Conservation (phyloP, 169 alveolate species). For the Cryptosporidium ubiquitum region DNA sequence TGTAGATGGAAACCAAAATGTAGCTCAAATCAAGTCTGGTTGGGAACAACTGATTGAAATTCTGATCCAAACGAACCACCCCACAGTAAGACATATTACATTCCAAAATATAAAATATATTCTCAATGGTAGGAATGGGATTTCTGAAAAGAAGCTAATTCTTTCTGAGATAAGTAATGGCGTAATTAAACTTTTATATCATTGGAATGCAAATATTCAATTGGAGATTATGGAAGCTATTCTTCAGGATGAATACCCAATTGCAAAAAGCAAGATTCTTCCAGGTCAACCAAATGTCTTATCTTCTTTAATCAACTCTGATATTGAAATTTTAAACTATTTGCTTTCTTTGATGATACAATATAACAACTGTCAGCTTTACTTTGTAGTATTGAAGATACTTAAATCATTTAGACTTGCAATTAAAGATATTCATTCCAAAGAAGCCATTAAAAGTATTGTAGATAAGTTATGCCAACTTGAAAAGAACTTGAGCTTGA, state of each 20-base stretch:
- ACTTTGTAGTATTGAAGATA: conserved; percentile 10
- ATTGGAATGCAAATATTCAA: conserved; percentile 56
- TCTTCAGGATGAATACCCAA: conserved; percentile 13
- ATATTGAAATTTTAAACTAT: conserved; percentile 9
- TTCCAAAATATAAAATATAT: conserved; percentile 47
- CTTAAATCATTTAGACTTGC: not conserved
- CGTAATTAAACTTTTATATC: conserved; percentile 16
- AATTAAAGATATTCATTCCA: not conserved
- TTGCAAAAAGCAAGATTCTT: not conserved
- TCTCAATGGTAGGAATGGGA: conserved; percentile 12
- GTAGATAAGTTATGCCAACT: conserved; percentile 47
- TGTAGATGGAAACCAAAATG: not conserved
- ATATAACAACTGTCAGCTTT: conserved; percentile 8
- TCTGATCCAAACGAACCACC: conserved; percentile 54
- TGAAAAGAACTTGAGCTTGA: not conserved
- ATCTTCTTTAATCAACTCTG: conserved; percentile 10
- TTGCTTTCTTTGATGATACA: conserved; percentile 29
- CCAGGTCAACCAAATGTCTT: not conserved
- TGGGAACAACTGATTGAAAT: conserved; percentile 55
- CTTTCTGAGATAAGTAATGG: conserved; percentile 24
- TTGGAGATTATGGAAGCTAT: conserved; percentile 21
- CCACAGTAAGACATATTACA: conserved; percentile 66
- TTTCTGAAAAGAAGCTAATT: not conserved
- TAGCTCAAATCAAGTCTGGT: conserved; percentile 4
- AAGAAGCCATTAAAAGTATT: conserved; percentile 9